Evolutionary conservation across 768 basidiomycete genomes (phyloP).

Genomic region (Panaeolus papilionaceus): DNA sequence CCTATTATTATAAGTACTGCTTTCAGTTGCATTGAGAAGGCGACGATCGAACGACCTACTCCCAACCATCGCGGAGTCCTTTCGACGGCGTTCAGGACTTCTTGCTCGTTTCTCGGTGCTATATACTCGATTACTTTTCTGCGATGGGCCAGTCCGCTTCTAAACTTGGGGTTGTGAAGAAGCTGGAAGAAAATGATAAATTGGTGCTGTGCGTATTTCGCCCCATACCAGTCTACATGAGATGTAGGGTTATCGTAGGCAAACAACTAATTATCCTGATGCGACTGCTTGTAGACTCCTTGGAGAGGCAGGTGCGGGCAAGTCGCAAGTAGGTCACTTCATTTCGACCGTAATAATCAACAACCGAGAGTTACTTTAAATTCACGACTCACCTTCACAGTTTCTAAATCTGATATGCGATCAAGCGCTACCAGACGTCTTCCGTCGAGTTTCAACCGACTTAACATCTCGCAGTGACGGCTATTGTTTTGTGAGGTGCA

Average conservation of each 20-base stretch:
- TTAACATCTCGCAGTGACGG: neutral
- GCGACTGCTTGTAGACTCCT: neutral
- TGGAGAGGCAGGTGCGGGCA: constrained; percentile 1
- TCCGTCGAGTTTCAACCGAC: neutral
- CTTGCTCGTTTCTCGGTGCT: neutral
- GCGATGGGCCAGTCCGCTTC: neutral
- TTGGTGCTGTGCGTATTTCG: neutral
- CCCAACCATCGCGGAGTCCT: neutral
- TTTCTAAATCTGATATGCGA: constrained; percentile 3
- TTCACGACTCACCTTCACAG: neutral
- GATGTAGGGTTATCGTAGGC: neutral
- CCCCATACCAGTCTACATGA: neutral
- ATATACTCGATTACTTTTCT: neutral
- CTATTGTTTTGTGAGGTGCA: neutral
- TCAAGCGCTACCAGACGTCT: neutral
- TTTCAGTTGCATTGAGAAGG: neutral
- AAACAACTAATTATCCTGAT: neutral
- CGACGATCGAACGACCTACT: neutral
- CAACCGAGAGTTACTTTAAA: neutral
- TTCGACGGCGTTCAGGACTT: neutral
- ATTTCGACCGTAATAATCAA: neutral
- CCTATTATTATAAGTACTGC: neutral
- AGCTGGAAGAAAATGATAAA: constrained; percentile 2
- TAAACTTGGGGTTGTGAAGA: neutral
- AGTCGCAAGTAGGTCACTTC: neutral